Conservation (phyloP, 2,329 filamentous ascomycete species). For the Hyphodiscus sp. region DNA sequence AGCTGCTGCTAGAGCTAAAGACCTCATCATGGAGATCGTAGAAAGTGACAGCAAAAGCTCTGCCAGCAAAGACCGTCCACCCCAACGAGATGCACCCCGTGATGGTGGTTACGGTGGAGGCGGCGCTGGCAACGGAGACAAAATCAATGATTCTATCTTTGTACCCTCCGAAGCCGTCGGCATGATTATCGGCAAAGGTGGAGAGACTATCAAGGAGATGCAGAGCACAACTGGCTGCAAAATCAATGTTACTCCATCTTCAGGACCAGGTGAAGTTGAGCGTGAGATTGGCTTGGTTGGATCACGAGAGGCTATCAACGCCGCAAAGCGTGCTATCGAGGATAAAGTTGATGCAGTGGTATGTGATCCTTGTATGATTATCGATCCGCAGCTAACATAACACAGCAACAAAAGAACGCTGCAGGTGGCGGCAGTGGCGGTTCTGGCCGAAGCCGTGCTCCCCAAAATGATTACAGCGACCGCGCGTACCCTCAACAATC, state of each 20-base stretch:
- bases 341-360: slow-evolving; percentile 89
- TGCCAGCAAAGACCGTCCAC: slow-evolving; percentile 29
- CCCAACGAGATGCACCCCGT: slow-evolving; percentile 40
- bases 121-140: slow-evolving; percentile 46
- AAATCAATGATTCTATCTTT: slow-evolving; percentile 74
- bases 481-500: slow-evolving; percentile 44
- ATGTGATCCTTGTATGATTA: slow-evolving; percentile 36
- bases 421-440: slow-evolving; percentile 40
- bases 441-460: slow-evolving; percentile 34
- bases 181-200: slow-evolving; percentile 94
- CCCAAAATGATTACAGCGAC: slow-evolving; percentile 49
- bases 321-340: slow-evolving; percentile 78
- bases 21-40: slow-evolving; percentile 88
- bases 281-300: slow-evolving; percentile 85
- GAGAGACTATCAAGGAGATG: slow-evolving; percentile 92
- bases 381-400: slow-evolving; percentile 14
- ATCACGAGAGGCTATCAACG: slow-evolving; percentile 66
- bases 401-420: slow-evolving; percentile 45
- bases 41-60: slow-evolving; percentile 70
- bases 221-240: slow-evolving; percentile 83
- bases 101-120: slow-evolving; percentile 36
- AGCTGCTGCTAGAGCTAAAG: slow-evolving; percentile 72
- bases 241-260: slow-evolving; percentile 84
- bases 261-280: slow-evolving; percentile 69
- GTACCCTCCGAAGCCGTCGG: slow-evolving; percentile 88